These are phyloP conservation scores for Cynara cardunculus DNA, from an alignment of 129 eudicot species.

Conservation along the genomic window DNA sequence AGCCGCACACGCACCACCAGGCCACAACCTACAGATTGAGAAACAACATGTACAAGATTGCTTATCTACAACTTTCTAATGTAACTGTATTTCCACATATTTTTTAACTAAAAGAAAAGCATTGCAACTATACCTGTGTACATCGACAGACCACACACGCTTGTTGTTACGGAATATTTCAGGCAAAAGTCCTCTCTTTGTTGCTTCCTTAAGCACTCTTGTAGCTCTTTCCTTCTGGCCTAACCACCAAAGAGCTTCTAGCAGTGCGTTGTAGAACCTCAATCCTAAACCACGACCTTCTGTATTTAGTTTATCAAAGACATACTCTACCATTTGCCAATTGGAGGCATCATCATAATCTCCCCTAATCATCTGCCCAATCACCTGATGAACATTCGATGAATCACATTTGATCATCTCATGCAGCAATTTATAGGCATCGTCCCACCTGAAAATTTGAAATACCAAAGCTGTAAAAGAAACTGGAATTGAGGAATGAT, in stretches of 20 bases:
- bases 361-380: constrained; percentile 85
- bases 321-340: constrained; percentile 98
- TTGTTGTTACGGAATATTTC: constrained; percentile 78
- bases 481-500: background rate
- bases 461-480: constrained; percentile 15
- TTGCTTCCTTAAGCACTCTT: constrained; percentile 87
- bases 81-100: background rate
- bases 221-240: constrained; percentile 92
- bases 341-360: constrained; percentile 75
- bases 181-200: constrained; percentile 82
- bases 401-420: constrained; percentile 66
- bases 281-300: constrained; percentile 87
- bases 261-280: constrained; percentile 78
- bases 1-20: constrained; percentile 91
- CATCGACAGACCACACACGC: constrained; percentile 87
- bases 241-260: constrained; percentile 96
- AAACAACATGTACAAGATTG: constrained; percentile 16
- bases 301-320: constrained; percentile 76
- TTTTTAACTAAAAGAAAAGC: background rate
- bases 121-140: constrained; percentile 63
- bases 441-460: constrained; percentile 63
- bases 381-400: constrained; percentile 82
- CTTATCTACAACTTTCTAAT: background rate
- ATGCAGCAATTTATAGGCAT: constrained; percentile 55
- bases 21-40: constrained; percentile 73